Conservation (phyloP, 495 filamentous ascomycete species). For the Daldinia vernicosa region DNA sequence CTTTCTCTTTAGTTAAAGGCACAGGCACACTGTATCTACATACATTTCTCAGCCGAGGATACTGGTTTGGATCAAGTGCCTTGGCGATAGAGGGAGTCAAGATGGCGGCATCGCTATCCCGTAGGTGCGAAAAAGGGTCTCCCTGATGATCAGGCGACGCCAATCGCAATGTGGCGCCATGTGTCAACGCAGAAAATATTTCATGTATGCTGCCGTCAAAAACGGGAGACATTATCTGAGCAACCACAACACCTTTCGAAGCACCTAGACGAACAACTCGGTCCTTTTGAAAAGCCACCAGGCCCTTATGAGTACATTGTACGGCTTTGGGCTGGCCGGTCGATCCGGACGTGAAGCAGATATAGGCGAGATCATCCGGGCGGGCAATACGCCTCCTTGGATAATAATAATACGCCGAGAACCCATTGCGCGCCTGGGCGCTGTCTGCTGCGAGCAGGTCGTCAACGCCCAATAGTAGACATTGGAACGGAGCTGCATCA, state of each 20-base stretch:
- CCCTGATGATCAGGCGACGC: neutral
- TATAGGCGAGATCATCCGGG: neutral
- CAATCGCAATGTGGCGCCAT: slow-evolving; percentile 47
- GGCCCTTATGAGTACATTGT: neutral
- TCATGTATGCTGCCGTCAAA: slow-evolving; percentile 55
- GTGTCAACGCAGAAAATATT: slow-evolving; percentile 51
- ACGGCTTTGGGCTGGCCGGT: neutral
- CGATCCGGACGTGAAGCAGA: neutral
- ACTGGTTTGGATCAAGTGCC: neutral
- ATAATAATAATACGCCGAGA: neutral
- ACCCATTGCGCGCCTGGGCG: neutral
- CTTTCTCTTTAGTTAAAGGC: neutral
- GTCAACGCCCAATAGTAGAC: neutral
- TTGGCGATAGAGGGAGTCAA: neutral
- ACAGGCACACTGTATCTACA: neutral
- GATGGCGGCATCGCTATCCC: neutral
- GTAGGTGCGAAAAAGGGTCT: neutral
- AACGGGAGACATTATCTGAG: slow-evolving; percentile 48
- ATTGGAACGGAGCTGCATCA: neutral
- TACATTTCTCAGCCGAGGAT: neutral
- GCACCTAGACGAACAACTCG: slow-evolving; percentile 41
- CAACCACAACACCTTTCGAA: slow-evolving; percentile 18
- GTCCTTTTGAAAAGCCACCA: slow-evolving; percentile 5
- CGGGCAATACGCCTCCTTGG: neutral
- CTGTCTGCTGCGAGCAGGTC: neutral